These are phyloP conservation scores for Leptosphaerulina australis DNA, from an alignment of 2,329 filamentous ascomycete genomes.

Conservation along the genomic window DNA sequence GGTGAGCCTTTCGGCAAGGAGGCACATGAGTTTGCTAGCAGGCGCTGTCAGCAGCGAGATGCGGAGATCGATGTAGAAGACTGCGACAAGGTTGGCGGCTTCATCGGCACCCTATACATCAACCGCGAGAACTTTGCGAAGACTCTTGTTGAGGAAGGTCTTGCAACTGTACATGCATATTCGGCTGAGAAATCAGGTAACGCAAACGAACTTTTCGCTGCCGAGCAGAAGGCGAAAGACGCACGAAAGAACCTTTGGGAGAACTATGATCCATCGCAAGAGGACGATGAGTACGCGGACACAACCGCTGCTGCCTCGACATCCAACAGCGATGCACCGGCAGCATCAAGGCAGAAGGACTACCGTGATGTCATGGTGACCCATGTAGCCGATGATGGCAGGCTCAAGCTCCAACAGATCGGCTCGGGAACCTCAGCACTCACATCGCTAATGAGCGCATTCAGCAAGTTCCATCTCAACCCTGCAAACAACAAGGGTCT, in stretches of 20 bases:
- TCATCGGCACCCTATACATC: slow-evolving; percentile 93
- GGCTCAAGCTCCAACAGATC: slow-evolving; percentile 89
- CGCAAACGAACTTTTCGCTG: slow-evolving; percentile 81
- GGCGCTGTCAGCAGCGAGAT: slow-evolving; percentile 88
- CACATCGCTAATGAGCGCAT: slow-evolving; percentile 86
- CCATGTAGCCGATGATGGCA: slow-evolving; percentile 81
- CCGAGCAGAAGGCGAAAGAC: slow-evolving; percentile 89
- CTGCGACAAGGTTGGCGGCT: slow-evolving; percentile 94
- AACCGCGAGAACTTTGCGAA: slow-evolving; percentile 97
- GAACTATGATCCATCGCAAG: slow-evolving; percentile 89
- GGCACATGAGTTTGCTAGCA: slow-evolving; percentile 88
- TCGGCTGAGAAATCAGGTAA: slow-evolving; percentile 96
- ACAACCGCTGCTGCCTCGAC: slow-evolving; percentile 55
- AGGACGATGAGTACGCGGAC: slow-evolving; percentile 74
- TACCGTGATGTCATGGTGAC: slow-evolving; percentile 95
- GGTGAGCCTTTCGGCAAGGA: slow-evolving; percentile 95
- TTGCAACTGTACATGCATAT: slow-evolving; percentile 90
- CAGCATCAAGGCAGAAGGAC: slow-evolving; percentile 74
- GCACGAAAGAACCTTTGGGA: slow-evolving; percentile 88
- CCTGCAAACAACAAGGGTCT: slow-evolving; percentile 78
- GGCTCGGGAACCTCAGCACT: slow-evolving; percentile 84
- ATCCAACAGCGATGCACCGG: slow-evolving; percentile 59
- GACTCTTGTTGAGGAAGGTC: slow-evolving; percentile 87
- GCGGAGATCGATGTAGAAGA: slow-evolving; percentile 95
- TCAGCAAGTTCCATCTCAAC: slow-evolving; percentile 88